Conservation (phyloP, 73 alveolate genomes). For the Paramecium biaurelia region DNA sequence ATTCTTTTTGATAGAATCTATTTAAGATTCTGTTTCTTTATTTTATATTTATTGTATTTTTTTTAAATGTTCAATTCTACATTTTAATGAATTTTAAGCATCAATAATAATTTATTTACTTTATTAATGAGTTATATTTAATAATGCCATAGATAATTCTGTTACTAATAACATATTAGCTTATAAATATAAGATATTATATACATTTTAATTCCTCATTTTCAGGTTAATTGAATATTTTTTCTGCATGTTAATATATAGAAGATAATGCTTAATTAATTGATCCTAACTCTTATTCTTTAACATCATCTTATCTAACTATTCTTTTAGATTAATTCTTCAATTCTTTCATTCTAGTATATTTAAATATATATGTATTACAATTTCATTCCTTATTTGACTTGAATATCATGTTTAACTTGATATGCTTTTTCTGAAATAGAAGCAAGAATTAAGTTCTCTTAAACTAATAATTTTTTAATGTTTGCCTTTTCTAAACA, state of each 20-base stretch:
- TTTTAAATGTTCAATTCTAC: conserved; percentile 10
- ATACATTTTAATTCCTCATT: conserved; percentile 1
- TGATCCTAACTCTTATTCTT: neutral
- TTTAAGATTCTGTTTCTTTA: neutral
- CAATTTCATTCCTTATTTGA: neutral
- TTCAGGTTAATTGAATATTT: conserved; percentile 17
- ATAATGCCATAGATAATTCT: neutral
- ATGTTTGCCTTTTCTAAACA: conserved; percentile 59
- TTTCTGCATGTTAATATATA: conserved; percentile 9
- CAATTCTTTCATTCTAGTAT: neutral
- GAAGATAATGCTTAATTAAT: neutral
- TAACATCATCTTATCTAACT: neutral
- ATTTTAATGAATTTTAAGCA: neutral
- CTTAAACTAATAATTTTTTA: conserved; percentile 22
- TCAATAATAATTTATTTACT: neutral
- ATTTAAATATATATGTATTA: neutral
- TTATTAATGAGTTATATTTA: neutral
- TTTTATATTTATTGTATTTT: neutral
- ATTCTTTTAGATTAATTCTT: neutral
- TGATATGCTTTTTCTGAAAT: conserved; percentile 55
- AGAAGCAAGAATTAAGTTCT: conserved; percentile 13
- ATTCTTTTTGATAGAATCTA: neutral
- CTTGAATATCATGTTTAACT: neutral
- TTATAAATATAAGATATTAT: neutral
- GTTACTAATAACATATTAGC: neutral